Evolutionary conservation across 352 stramenopile genomes (phyloP).

Genomic region (Globisporangium iwayamae): DNA sequence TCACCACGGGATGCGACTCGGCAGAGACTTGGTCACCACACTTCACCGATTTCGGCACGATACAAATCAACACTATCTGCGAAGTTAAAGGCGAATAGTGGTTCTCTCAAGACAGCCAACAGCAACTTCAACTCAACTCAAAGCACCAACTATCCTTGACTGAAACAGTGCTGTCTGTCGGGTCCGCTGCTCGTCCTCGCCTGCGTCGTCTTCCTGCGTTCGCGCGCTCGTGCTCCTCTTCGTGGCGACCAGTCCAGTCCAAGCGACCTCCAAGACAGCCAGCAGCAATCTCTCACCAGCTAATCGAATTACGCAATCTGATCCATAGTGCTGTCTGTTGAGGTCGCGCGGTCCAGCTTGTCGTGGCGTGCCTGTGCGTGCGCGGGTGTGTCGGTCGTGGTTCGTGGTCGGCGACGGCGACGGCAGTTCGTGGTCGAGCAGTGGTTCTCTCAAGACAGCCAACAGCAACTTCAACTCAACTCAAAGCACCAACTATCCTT

Average conservation of each 20-base stretch:
- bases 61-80: not conserved
- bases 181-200: not conserved
- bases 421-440: no score
- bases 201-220: no score
- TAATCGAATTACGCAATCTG: not conserved
- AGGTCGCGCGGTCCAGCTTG: not conserved
- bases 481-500: not conserved
- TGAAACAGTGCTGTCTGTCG: slow-evolving; percentile 6
- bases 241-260: not conserved
- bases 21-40: no score
- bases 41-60: not conserved
- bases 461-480: slow-evolving; percentile 6
- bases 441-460: slow-evolving; percentile 2
- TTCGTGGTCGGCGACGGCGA: no score
- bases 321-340: not conserved
- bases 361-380: not conserved
- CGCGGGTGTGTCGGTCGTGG: not conserved
- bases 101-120: slow-evolving; percentile 5
- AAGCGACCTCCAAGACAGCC: slow-evolving; percentile 1
- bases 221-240: not conserved
- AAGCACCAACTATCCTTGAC: slow-evolving; percentile 4
- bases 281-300: not conserved
- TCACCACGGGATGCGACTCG: no score
- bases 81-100: not conserved
- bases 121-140: slow-evolving; percentile 2